Evolutionary conservation across 768 basidiomycete genomes (phyloP), one percentile per base, ranked within the genome.

Genomic region (Lepiota venenata): DNA sequence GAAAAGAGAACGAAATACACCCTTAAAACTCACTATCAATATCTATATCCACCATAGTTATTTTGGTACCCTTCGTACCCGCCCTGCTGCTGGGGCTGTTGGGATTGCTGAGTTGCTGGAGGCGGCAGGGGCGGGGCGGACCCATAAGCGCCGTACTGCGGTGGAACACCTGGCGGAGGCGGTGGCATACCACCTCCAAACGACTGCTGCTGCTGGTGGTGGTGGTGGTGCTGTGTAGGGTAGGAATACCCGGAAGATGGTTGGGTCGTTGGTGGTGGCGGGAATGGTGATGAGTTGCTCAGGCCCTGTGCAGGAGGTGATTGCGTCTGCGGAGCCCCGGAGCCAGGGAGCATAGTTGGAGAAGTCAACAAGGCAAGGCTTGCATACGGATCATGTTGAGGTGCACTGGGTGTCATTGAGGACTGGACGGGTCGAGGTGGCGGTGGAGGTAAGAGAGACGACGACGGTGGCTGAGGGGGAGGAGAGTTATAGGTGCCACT

Each of bases 321-420:
- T 27, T 27, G 58, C 36, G 52, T 59, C 15, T 35, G 60, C 9
- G 47, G 58, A 6, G 44, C 8, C 50, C 50, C 21, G 45, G 56
- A 6, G 22, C 27, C 9, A 40, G 56, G 10, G 29, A 41, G 5
- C 42, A 55, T 45, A 11, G 15, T 36, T 4, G 56, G 27, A 0
- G 63, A 49, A 18, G 61, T 67, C 38, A 77, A 73, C 58, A 74
- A 60, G 0, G 65, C 66, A 2, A 76, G 60, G 47, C 64, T 68
- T 4, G 73, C 70, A 37, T 75, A 76, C 1, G 74, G 74, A 59
- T 75, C 76, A 37, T 25, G 56, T 8, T 64, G 54, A 9, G 65
- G 64, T 2, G 65, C 58, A 11, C 63, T 44, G 7, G 66, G 49
- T 18, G 64, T 56, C 44, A 56, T 59, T 1, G 60, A 57, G 8